Percentiles rank a stretch among this genome's conserved stretches.
Evolutionary conservation across 345 rosid genomes (phyloP).

Genomic region (Nephelium lappaceum): DNA sequence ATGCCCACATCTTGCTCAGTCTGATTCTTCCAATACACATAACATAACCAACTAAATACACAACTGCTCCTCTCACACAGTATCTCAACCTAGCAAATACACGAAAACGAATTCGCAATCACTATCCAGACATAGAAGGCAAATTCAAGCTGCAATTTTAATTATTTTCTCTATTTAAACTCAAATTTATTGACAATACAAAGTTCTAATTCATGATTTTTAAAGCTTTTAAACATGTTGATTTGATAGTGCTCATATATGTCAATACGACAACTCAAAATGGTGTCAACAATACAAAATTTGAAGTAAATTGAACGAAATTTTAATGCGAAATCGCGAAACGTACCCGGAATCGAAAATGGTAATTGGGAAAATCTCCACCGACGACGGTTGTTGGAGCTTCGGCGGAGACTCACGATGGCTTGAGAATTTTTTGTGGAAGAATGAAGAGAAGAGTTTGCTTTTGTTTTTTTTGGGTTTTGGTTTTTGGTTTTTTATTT

Average conservation of each 20-base stretch:
- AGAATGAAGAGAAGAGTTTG: background rate
- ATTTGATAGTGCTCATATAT: background rate
- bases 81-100: constrained; percentile 7
- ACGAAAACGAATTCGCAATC: constrained; percentile 15
- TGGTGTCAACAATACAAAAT: background rate
- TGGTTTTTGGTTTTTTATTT: background rate
- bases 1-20: constrained; percentile 43
- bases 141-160: constrained; percentile 10
- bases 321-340: background rate
- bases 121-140: constrained; percentile 13
- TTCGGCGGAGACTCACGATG: background rate
- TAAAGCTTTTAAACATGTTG: constrained; percentile 5
- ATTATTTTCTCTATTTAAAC: background rate
- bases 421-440: background rate
- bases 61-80: background rate
- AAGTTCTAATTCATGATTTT: too few species aligned
- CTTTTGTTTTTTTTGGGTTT: background rate
- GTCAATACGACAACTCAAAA: background rate
- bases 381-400: background rate
- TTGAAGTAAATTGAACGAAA: background rate
- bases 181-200: constrained; percentile 7
- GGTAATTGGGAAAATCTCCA: background rate
- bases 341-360: background rate
- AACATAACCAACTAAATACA: background rate
- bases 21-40: background rate